A percentile compares a stretch with the other conserved stretches of the same genome.
Conservation (phyloP, 768 basidiomycete species). For the Leucocoprinus leucothites region DNA sequence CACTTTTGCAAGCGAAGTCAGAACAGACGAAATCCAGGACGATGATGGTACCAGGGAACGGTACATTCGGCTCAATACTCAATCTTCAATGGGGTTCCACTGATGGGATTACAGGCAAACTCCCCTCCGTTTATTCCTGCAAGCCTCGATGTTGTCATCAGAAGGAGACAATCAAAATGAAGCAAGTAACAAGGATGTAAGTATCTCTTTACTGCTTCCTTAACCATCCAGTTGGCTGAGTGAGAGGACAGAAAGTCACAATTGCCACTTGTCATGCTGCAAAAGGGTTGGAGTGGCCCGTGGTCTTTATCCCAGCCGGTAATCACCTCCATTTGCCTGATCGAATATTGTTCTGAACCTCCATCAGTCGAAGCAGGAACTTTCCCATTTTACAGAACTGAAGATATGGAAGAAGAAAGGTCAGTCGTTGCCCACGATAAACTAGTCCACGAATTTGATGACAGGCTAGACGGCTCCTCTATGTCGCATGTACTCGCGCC, state of each 20-base stretch:
- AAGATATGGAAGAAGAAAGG: constrained; percentile 83
- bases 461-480: constrained; percentile 66
- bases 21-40: constrained; percentile 23
- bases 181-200: constrained; percentile 13
- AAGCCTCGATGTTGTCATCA: constrained; percentile 80
- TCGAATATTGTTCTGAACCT: neutral
- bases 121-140: constrained; percentile 67
- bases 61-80: neutral
- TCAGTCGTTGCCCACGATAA: constrained; percentile 24
- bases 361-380: constrained; percentile 63
- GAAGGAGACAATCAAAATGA: constrained; percentile 64
- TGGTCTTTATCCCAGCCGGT: constrained; percentile 79
- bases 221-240: neutral
- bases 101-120: constrained; percentile 31
- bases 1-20: constrained; percentile 66
- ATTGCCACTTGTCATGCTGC: constrained; percentile 87
- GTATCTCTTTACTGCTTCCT: neutral
- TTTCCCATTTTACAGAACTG: constrained; percentile 72
- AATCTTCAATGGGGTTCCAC: neutral
- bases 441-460: neutral
- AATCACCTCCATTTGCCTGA: constrained; percentile 7
- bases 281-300: constrained; percentile 91
- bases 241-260: constrained; percentile 61
- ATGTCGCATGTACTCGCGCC: constrained; percentile 88
- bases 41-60: constrained; percentile 12